Base-by-base conservation (phyloP, 2,329 filamentous ascomycete genomes). In the Verticillium albo-atrum region DNA sequence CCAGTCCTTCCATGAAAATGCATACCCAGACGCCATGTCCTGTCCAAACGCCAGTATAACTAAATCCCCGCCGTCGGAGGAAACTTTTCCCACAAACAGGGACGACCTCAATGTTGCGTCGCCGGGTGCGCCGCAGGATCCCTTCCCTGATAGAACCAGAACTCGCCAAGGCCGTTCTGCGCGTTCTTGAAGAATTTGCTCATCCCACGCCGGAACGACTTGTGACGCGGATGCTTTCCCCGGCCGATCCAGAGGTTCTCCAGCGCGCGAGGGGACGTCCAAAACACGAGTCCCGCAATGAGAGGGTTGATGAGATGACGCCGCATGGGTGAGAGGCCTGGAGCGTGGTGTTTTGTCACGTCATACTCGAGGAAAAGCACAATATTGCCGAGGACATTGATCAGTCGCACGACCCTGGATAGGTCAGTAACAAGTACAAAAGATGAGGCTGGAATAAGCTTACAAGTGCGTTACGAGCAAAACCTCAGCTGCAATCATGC, bases 321-420 rank as follows among this genome's bases (percentile, higher is more conserved):
- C 17, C 25, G 55, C 42, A 50, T n/a, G 37, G 17, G 58, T 35
- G 34, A 56, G 30, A 37, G 74, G 72, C 34, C 69, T 67, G 56
- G 72, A 68, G 37, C 74, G 74, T 6, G 65, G 71, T 65, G 74
- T 77, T 35, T 74, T 63, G 58, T 75, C 71, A 62, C 74, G 15
- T 57, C 55, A 28, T 57, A 76, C 60, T 77, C 74, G 62, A 58
- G 70, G 12, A 72, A 56, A 28, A 79, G 68, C 23, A 76, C 61
- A 4, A 72, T 37, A 60, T 77, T 77, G 15, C 77, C 77, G 2
- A 76, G 34, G 14, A 68, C 63, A 58, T 78, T 78, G 9, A 78
- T 59, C 9, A 75, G 61, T 6, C 76, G 74, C 50, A 75, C 75
- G 1, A 73, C 9, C 54, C 76, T 78, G 30, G 26, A 54, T 15